Base-by-base conservation (phyloP, 2,329 filamentous ascomycete species). In the Daldinia sp. region DNA sequence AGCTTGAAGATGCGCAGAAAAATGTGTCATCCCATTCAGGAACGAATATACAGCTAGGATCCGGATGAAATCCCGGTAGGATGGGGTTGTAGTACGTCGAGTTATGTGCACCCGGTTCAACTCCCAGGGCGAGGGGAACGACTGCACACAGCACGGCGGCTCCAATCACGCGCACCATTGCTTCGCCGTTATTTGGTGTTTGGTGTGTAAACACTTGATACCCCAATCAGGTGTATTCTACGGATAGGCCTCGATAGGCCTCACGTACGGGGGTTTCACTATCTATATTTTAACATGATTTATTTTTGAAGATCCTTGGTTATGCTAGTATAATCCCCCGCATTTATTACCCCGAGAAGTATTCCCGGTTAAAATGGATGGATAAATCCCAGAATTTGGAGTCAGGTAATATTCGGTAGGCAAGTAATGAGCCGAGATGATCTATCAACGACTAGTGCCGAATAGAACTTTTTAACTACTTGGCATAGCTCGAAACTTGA, bases 1-100 rank as follows among this genome's bases (percentile, higher is more conserved):
- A 82, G n/a, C 76, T 79, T 1, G 79, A 81, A 1, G 76, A 75
- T 1, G 78, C 78, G 52, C 80, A 80, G 70, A 80, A 82, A 67
- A 78, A 80, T 0, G 77, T 79, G 21, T 75, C 67, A 30, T 78
- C 68, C 73, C 70, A 73, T 25, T 77, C 71, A 3, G 72, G 68
- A 4, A 82, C 77, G 37, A 77, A 75, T 19, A 79, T 75, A 58
- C 80, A 80, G 43, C 76, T 79, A 1, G 80, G 80, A 62, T 82
- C 80, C 0, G 80, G 77, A 51, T 80, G 75, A 53, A 78, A 83
- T 10, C 80, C 81, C 3, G 81, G 77, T 2, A 83, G 66, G 23
- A 82, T 78, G 1, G 80, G 81, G 66, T 83, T 83, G 32, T 69
- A 68, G 30, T 71, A 75, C 1, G 73, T 74, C 11, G 72, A 74